Percentiles rank a stretch among this genome's conserved stretches.
Evolutionary conservation across 2,329 filamentous ascomycete species (phyloP).

Genomic region (Penicillium sp.): DNA sequence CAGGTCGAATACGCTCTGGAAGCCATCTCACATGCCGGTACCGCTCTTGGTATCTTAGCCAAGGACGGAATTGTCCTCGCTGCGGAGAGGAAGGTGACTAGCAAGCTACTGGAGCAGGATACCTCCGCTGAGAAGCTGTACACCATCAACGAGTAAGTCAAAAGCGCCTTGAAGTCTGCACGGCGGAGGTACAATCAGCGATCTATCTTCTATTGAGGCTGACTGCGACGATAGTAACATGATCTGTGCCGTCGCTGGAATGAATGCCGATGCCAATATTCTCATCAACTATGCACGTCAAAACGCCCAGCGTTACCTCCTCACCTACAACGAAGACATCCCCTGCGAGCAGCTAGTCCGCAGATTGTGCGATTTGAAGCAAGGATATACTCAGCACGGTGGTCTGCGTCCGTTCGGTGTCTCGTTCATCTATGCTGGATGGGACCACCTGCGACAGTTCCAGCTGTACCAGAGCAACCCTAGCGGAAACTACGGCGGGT

Average conservation of each 20-base stretch:
- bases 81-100: slow-evolving; percentile 97
- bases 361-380: slow-evolving; percentile 93
- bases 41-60: slow-evolving; percentile 90
- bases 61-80: slow-evolving; percentile 98
- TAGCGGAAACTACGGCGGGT: slow-evolving; percentile 96
- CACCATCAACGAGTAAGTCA: slow-evolving; percentile 86
- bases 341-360: slow-evolving; percentile 98
- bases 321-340: slow-evolving; percentile 99
- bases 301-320: slow-evolving; percentile 92
- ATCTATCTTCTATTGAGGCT: slow-evolving; percentile 6
- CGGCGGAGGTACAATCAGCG: not conserved
- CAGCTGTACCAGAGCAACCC: slow-evolving; percentile 99
- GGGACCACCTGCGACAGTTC: slow-evolving; percentile 92
- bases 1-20: slow-evolving; percentile 99
- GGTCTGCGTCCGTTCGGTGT: slow-evolving; percentile 97
- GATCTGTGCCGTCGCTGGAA: slow-evolving; percentile 98
- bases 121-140: slow-evolving; percentile 99
- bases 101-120: slow-evolving; percentile 98
- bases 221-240: slow-evolving; percentile 67
- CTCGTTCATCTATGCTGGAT: slow-evolving; percentile 98
- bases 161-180: not conserved
- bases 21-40: slow-evolving; percentile 96
- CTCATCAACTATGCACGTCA: slow-evolving; percentile 99
- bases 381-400: slow-evolving; percentile 98
- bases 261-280: slow-evolving; percentile 99